Percentiles rank a stretch among this genome's conserved stretches.
Evolutionary conservation across 371 early-diverging fungal species (phyloP).

Genomic region (Syncephalastrum sp.): DNA sequence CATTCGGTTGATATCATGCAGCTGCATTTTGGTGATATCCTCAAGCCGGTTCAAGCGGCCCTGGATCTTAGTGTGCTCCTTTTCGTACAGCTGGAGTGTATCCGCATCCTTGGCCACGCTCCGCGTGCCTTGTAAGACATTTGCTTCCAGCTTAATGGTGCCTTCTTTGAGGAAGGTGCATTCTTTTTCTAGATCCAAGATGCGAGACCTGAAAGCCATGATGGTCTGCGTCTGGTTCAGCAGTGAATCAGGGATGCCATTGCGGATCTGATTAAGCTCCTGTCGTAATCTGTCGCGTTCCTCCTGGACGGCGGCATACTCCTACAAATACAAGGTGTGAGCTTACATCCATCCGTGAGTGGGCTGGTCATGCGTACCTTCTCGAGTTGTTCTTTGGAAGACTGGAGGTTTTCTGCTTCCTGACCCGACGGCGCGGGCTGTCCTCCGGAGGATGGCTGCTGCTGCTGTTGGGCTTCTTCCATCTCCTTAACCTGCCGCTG

Average conservation of each 20-base stretch:
- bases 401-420: constrained; percentile 52
- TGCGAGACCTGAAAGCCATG: constrained; percentile 49
- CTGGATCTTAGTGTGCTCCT: constrained; percentile 56
- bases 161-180: constrained; percentile 33
- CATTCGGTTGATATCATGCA: constrained; percentile 70
- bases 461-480: constrained; percentile 13
- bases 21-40: constrained; percentile 62
- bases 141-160: constrained; percentile 27
- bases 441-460: constrained; percentile 7
- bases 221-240: constrained; percentile 48
- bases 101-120: constrained; percentile 33
- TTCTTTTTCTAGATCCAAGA: constrained; percentile 49
- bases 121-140: constrained; percentile 38
- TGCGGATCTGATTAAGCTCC: constrained; percentile 63
- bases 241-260: constrained; percentile 48
- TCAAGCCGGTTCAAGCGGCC: constrained; percentile 62
- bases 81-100: constrained; percentile 39
- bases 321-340: constrained; percentile 20
- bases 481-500: constrained; percentile 42
- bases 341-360: background rate
- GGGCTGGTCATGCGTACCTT: constrained; percentile 27
- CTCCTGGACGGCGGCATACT: constrained; percentile 60
- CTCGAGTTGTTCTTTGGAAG: constrained; percentile 64
- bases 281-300: constrained; percentile 63
- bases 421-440: constrained; percentile 18